Evolutionary conservation across 371 early-diverging fungal species (phyloP), one percentile per base, ranked within the genome.

Genomic region (Mucor sp.): DNA sequence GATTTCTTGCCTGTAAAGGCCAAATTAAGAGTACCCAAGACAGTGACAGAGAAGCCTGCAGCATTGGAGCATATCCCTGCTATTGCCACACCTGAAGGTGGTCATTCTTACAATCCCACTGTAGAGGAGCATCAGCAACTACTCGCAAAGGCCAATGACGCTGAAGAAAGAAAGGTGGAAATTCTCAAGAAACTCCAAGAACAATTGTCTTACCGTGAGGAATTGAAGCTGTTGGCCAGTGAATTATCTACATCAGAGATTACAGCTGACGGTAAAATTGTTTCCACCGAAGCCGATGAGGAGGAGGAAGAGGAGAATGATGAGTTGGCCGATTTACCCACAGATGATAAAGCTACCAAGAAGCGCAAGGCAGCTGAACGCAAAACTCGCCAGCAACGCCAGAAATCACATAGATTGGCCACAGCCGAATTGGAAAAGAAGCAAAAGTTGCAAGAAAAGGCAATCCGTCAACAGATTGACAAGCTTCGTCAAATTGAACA

Each of bases 51-150:
- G 70, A 85, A 78, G 72, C 86, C 85, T 15, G 64, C 74, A 62
- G 85, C 78, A 1, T 63, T 65, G 15, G 44, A 87, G 35, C 76
- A 80, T 60, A 65, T 76, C 9, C 86, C 93, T 1, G 92, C 95
- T 4, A 90, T 98, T 17, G 77, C 82, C 21, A 77, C 90, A 48
- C 87, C 91, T 19, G 92, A 93, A 66, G 89, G 93, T 0, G 99
- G 99, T 57, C 88, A 93, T 0, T 96, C 96, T 11, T 98, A 98
- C 77, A 93, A 93, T 66, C 97, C 98, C 12, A 80, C 86, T 8
- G 80, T 86, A 68, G 86, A 89, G 60, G 93, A 93, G 47, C 95
- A 96, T 82, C 90, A 94, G 70, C 83, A 75, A 57, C 48, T 78
- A 53, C 57, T 88, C 62, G 76, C 68, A 9, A 60, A 82, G 50